Evolutionary conservation across 306 rosid genomes (phyloP).

Genomic region (Glycine latifolia): DNA sequence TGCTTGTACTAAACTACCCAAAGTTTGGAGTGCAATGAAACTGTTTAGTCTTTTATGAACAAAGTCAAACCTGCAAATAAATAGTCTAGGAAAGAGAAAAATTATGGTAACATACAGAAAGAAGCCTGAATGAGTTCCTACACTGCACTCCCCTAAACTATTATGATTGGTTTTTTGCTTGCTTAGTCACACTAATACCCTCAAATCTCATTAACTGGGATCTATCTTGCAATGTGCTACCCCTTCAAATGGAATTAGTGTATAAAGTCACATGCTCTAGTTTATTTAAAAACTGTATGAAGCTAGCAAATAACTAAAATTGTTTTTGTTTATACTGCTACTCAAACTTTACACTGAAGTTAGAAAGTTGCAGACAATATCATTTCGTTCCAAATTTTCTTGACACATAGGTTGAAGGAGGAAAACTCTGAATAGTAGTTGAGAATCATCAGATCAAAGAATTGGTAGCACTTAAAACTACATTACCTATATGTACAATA

Average conservation of each 20-base stretch:
- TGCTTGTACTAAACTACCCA: background rate
- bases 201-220: slow-evolving; percentile 10
- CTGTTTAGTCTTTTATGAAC: background rate
- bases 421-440: slow-evolving; percentile 8
- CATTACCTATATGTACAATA: slow-evolving; percentile 13
- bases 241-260: slow-evolving; percentile 19
- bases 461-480: background rate
- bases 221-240: background rate
- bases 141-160: slow-evolving; percentile 11
- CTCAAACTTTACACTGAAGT: slow-evolving; percentile 1
- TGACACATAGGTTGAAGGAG: background rate
- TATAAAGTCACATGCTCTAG: background rate
- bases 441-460: slow-evolving; percentile 15
- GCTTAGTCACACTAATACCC: background rate
- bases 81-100: slow-evolving; percentile 17
- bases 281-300: background rate
- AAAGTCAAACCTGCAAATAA: background rate
- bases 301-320: background rate
- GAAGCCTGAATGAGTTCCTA: slow-evolving; percentile 5
- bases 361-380: slow-evolving; percentile 22
- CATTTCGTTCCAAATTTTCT: background rate
- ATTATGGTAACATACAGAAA: background rate
- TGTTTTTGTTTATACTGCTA: slow-evolving; percentile 26
- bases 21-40: slow-evolving; percentile 1
- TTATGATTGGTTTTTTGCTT: slow-evolving; percentile 2